Evolutionary conservation across 73 alveolate species (phyloP).

Genomic region (Paramecium sexaurelia): DNA sequence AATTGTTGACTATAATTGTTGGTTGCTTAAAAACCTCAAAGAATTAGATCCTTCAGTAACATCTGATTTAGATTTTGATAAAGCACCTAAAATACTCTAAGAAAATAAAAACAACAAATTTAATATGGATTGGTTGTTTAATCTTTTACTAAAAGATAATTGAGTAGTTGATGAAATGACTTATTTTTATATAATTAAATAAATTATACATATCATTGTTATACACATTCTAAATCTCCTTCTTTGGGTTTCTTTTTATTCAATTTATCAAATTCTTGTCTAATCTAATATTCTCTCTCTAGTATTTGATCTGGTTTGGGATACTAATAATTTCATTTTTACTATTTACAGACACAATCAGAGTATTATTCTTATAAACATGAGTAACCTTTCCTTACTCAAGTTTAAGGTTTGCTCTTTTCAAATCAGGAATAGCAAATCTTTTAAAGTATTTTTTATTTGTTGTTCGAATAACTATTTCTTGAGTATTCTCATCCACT

Average conservation of each 20-base stretch:
- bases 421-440: slow-evolving; percentile 95
- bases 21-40: neutral
- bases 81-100: neutral
- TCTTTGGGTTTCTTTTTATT: slow-evolving; percentile 73
- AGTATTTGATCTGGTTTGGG: slow-evolving; percentile 89
- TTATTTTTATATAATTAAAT: neutral
- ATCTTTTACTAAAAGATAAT: neutral
- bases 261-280: slow-evolving; percentile 66
- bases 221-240: slow-evolving; percentile 76
- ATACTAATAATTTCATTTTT: slow-evolving; percentile 63
- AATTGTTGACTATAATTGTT: neutral
- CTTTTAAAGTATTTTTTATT: slow-evolving; percentile 96
- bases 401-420: slow-evolving; percentile 80
- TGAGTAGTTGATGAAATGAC: neutral
- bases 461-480: slow-evolving; percentile 93
- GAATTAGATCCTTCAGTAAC: neutral
- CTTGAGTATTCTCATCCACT: slow-evolving; percentile 92
- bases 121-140: neutral
- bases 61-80: neutral
- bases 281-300: slow-evolving; percentile 56
- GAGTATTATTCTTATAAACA: slow-evolving; percentile 90
- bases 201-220: slow-evolving; percentile 45
- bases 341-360: slow-evolving; percentile 82
- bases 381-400: slow-evolving; percentile 87
- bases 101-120: neutral